Conservation (phyloP, 352 stramenopile genomes). For the Phytopythium helicoides region DNA sequence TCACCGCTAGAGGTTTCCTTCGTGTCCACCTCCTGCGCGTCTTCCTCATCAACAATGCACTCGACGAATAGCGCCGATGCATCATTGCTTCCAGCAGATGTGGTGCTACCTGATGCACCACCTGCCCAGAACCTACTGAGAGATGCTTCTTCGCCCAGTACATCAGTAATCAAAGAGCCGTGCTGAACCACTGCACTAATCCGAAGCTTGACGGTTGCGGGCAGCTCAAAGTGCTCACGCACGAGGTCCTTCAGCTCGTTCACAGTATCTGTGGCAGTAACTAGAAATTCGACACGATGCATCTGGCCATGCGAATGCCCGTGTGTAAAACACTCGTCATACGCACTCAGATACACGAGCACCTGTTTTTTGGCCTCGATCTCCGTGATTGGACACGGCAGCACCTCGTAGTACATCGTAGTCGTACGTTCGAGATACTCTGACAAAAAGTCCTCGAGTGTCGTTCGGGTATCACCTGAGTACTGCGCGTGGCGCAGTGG, state of each 20-base stretch:
- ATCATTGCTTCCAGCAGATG: conserved; percentile 25
- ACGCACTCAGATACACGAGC: conserved; percentile 70
- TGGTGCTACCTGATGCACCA: background rate
- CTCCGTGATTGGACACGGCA: conserved; percentile 74
- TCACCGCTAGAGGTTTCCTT: conserved; percentile 4
- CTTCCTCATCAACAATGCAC: conserved; percentile 34
- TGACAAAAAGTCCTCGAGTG: conserved; percentile 66
- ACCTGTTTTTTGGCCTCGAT: conserved; percentile 86
- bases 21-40: background rate
- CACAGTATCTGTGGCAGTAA: conserved; percentile 50
- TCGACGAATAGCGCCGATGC: conserved; percentile 56
- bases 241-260: conserved; percentile 55
- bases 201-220: conserved; percentile 34
- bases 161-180: conserved; percentile 44
- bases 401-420: conserved; percentile 71
- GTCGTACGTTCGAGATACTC: conserved; percentile 72
- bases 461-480: conserved; percentile 51
- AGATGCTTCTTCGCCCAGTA: conserved; percentile 34
- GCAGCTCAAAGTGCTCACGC: conserved; percentile 36
- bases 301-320: conserved; percentile 19
- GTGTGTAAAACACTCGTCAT: conserved; percentile 68
- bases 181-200: conserved; percentile 62
- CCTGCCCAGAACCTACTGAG: conserved; percentile 55
- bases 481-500: conserved; percentile 69
- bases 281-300: conserved; percentile 59